Conservation (phyloP, 768 basidiomycete species). For the Russula abietina region DNA sequence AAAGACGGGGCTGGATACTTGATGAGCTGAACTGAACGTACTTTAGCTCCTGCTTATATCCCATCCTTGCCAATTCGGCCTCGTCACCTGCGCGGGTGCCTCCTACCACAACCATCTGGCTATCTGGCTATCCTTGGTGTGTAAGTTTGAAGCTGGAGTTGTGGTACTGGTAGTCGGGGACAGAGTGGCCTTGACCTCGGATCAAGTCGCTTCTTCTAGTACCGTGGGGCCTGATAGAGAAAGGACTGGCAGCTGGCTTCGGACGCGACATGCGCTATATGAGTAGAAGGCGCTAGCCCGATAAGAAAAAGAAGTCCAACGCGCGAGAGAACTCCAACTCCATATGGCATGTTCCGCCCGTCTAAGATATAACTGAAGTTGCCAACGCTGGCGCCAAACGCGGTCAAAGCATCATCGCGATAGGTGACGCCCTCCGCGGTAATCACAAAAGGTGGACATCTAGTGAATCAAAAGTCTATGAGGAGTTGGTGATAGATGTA, state of each 20-base stretch:
- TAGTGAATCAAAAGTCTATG: no score
- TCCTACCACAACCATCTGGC: not conserved
- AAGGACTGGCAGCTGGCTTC: not conserved
- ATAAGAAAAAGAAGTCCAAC: no score
- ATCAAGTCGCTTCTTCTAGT: not conserved
- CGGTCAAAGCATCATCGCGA: no score
- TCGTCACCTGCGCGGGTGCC: conserved; percentile 40
- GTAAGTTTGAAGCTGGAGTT: not conserved
- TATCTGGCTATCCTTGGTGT: not conserved
- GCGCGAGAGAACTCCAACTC: no score
- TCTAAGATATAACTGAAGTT: no score
- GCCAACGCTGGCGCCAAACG: no score
- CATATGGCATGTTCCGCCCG: no score
- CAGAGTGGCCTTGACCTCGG: not conserved
- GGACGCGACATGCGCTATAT: not conserved
- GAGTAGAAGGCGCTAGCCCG: not conserved
- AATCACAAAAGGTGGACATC: no score
- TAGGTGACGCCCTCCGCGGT: no score
- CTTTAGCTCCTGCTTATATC: conserved; percentile 66
- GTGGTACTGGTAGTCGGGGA: not conserved
- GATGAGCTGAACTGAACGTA: conserved; percentile 30
- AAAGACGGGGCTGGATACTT: not conserved
- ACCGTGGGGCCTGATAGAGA: not conserved
- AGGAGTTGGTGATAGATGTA: no score
- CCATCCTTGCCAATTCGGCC: conserved; percentile 60